Evolutionary conservation across 345 rosid genomes (phyloP).

Genomic region (Boechera retrofracta): DNA sequence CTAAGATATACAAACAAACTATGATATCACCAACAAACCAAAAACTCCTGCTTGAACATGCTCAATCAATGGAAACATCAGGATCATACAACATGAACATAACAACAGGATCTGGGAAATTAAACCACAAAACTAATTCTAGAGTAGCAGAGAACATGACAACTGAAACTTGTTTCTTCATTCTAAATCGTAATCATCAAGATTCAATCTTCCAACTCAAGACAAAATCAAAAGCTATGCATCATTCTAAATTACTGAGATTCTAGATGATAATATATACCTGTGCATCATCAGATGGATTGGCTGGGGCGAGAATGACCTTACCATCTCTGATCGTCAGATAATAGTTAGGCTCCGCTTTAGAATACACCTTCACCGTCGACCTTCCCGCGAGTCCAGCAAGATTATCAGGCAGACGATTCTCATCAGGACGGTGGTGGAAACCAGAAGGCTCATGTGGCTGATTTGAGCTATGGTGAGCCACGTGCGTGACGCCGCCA

Average conservation of each 20-base stretch:
- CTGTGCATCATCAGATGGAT: conserved; percentile 68
- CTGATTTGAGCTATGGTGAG: conserved; percentile 46
- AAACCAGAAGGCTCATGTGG: conserved; percentile 52
- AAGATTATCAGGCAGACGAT: conserved; percentile 42
- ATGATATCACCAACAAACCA: neutral
- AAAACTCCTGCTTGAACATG: neutral
- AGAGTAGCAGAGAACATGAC: neutral
- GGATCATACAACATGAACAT: neutral
- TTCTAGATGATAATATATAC: conserved; percentile 31
- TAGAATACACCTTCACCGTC: conserved; percentile 62
- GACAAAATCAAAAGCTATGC: neutral
- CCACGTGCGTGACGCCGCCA: conserved; percentile 37
- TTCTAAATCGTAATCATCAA: neutral
- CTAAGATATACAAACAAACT: neutral
- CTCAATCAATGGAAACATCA: neutral
- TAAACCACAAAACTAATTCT: neutral
- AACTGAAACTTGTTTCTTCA: neutral
- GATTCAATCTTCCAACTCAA: conserved; percentile 6
- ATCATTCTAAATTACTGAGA: neutral
- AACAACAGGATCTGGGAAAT: neutral
- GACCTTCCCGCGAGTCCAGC: conserved; percentile 57
- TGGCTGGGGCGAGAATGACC: conserved; percentile 63
- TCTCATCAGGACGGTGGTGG: conserved; percentile 43
- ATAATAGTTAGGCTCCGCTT: conserved; percentile 61
- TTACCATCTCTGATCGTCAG: conserved; percentile 67